phyloP scores from a whole-genome alignment of 1,284 basidiomycete species.

The Sanguinoderma infundibulare region DNA sequence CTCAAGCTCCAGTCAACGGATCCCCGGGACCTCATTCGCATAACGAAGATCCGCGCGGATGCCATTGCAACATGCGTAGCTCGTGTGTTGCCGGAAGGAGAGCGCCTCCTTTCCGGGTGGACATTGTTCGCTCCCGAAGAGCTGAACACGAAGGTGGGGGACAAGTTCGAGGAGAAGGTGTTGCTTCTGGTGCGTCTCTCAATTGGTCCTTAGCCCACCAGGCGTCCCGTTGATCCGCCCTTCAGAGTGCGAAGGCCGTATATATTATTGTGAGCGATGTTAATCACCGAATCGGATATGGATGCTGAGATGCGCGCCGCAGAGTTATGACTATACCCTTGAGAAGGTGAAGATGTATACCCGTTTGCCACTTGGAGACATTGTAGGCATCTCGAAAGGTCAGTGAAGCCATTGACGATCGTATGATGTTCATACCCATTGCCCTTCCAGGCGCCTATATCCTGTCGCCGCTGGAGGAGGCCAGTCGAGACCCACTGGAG shows the following conservation, averaged over 20 bases:
- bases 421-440: constrained; percentile 6
- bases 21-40: constrained; percentile 84
- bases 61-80: constrained; percentile 89
- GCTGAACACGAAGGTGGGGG: constrained; percentile 70
- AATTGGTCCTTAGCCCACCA: background rate
- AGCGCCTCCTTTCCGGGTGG: constrained; percentile 86
- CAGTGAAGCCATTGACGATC: constrained; percentile 4
- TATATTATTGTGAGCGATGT: constrained; percentile 64
- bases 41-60: constrained; percentile 87
- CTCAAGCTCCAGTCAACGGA: constrained; percentile 87
- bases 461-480: constrained; percentile 87
- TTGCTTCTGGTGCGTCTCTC: constrained; percentile 73
- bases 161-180: constrained; percentile 93
- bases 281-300: constrained; percentile 10
- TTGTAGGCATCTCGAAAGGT: constrained; percentile 88
- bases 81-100: constrained; percentile 82
- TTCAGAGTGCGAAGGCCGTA: constrained; percentile 62
- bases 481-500: constrained; percentile 82
- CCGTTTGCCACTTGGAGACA: constrained; percentile 84
- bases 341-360: constrained; percentile 92
- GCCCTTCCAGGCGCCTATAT: constrained; percentile 79
- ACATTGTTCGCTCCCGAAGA: constrained; percentile 88
- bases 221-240: constrained; percentile 12
- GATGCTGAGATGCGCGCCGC: constrained; percentile 1
- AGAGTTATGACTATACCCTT: constrained; percentile 91